Evolutionary conservation across 495 filamentous ascomycete genomes (phyloP), one percentile per base, ranked within the genome.

Genomic region (Talaromyces adpressus): DNA sequence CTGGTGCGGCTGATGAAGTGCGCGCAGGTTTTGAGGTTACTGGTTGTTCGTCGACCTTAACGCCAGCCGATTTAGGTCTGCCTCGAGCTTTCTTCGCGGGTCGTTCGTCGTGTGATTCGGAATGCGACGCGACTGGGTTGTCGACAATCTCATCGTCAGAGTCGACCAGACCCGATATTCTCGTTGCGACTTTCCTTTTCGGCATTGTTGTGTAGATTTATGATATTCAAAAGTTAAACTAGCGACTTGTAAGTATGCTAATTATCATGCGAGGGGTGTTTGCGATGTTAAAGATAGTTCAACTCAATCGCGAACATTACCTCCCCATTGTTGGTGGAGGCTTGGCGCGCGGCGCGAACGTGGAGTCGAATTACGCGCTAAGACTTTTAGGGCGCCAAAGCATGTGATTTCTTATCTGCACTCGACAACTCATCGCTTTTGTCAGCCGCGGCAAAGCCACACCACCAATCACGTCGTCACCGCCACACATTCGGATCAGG

Each of bases 121-220:
- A 70, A 29, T 75, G 69, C 52, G 63, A 68, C 18, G 59, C 65
- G 63, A 64, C 61, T 54, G 70, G 74, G 58, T 73, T 71, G 61
- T 75, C 75, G 32, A 79, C 77, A 73, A 89, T 86, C 57, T 91
- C 89, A 65, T 85, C 84, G 60, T 89, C 87, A 45, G 86, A 89
- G 63, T 86, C 88, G 39, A 87, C 77, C 54, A 89, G 75, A n/a
- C 79, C 82, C 64, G 87, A 82, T 25, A 90, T 67, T 36, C 81
- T 84, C 30, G 81, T 73, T 25, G 79, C 64, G n/a, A 74, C 74
- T 64, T 80, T 84, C 60, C 74, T 71, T 66, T 82, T 84, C 25
- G 84, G 78, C 85, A 87, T 87, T 54, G 54, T 68, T 51, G n/a
- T 23, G 20, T 52, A 32, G 14, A 62, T 22, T 8, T 51, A 62